phyloP scores from a whole-genome alignment of 305 asterid species.

The Fraxinus nigra region DNA sequence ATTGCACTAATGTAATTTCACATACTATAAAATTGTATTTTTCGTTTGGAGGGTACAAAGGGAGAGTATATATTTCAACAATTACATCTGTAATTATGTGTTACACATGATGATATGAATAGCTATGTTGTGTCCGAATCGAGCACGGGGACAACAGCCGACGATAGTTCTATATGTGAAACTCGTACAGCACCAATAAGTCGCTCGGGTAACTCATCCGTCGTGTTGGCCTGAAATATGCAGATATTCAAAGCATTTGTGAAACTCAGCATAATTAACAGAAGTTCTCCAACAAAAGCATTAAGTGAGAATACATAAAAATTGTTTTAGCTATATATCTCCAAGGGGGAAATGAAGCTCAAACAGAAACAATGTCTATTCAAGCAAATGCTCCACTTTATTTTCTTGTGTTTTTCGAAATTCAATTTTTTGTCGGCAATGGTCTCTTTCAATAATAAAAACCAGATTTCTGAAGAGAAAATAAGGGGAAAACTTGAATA shows the following conservation, averaged over 20 bases:
- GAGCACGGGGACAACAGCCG: constrained; percentile 56
- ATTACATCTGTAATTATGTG: not conserved
- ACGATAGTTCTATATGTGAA: constrained; percentile 70
- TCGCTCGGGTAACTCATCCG: constrained; percentile 88
- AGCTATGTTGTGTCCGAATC: constrained; percentile 43
- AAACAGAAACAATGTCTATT: not conserved
- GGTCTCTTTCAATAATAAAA: not conserved
- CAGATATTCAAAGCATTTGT: not conserved
- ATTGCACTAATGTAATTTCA: not conserved
- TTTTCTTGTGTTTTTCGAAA: not conserved
- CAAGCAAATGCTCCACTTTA: not conserved
- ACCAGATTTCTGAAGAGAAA: not conserved
- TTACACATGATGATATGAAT: not conserved
- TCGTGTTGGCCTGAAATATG: constrained; percentile 55
- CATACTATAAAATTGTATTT: not conserved
- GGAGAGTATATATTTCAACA: not conserved
- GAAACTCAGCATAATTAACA: not conserved
- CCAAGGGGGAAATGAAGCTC: not conserved
- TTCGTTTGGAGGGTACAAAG: not conserved
- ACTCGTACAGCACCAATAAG: constrained; percentile 77
- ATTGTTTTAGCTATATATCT: not conserved
- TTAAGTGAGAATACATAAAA: not conserved
- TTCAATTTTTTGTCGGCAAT: not conserved
- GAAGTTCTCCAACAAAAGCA: not conserved
- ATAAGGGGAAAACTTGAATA: not conserved